Conservation (phyloP, 768 basidiomycete genomes). For the Stropharia rugosoannulata region DNA sequence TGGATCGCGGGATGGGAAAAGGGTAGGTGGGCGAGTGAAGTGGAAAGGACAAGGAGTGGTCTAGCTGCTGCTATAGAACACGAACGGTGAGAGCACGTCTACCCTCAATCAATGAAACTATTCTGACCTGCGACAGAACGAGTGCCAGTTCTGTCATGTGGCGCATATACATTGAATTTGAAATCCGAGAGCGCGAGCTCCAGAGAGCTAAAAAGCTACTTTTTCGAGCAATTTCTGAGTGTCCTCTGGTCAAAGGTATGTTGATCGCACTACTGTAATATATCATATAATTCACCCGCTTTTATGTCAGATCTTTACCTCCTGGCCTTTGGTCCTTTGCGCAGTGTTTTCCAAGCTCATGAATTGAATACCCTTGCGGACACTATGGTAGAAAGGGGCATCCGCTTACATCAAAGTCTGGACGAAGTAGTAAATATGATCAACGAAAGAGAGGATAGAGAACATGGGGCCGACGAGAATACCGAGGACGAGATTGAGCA, state of each 20-base stretch:
- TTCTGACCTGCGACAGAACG: conserved; percentile 43
- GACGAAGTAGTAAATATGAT: conserved; percentile 53
- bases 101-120: conserved; percentile 4
- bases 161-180: conserved; percentile 75
- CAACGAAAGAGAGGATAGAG: conserved; percentile 19
- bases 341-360: conserved; percentile 53
- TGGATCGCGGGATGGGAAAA: conserved; percentile 83
- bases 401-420: conserved; percentile 61
- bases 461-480: conserved; percentile 37
- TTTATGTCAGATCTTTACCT: conserved; percentile 64
- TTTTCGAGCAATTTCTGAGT: conserved; percentile 74
- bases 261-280: background rate
- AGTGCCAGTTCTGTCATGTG: conserved; percentile 65
- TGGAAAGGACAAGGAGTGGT: conserved; percentile 68
- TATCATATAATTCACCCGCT: background rate
- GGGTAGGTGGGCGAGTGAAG: conserved; percentile 67
- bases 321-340: conserved; percentile 71
- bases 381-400: conserved; percentile 73
- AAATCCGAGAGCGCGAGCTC: conserved; percentile 61
- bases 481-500: conserved; percentile 59
- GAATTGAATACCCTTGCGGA: conserved; percentile 68
- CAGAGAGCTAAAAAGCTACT: conserved; percentile 68
- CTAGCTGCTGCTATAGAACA: conserved; percentile 61
- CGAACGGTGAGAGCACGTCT: conserved; percentile 52
- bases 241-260: conserved; percentile 73